Evolutionary conservation across 2,329 filamentous ascomycete genomes (phyloP).

Genomic region (Coniochaeta pulveracea): DNA sequence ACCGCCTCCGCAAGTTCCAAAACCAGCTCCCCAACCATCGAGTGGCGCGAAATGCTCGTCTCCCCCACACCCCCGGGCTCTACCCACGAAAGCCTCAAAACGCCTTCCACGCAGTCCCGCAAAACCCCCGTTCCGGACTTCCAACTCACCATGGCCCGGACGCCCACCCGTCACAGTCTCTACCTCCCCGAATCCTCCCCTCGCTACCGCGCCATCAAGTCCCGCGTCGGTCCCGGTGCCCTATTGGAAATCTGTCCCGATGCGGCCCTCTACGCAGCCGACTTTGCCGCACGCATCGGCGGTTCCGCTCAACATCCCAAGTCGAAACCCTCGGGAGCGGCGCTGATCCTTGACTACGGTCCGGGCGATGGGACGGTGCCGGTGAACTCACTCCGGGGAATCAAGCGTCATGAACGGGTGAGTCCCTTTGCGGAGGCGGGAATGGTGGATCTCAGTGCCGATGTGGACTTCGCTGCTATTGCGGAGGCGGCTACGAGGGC

Average conservation of each 20-base stretch:
- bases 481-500: conserved; percentile 71
- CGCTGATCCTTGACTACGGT: conserved; percentile 93
- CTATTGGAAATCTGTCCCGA: conserved; percentile 88
- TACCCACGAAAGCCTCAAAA: conserved; percentile 40
- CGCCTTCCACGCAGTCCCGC: conserved; percentile 37
- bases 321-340: conserved; percentile 61
- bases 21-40: conserved; percentile 25
- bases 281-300: conserved; percentile 79
- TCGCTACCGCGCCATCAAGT: conserved; percentile 67
- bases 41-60: conserved; percentile 80
- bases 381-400: conserved; percentile 81
- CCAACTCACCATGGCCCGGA: conserved; percentile 66
- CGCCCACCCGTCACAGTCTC: conserved; percentile 69
- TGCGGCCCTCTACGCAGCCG: conserved; percentile 64
- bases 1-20: conserved; percentile 27
- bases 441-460: conserved; percentile 76
- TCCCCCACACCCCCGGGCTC: conserved; percentile 49
- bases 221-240: conserved; percentile 52
- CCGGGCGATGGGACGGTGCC: conserved; percentile 62
- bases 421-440: conserved; percentile 74
- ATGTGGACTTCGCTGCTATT: conserved; percentile 85
- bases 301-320: conserved; percentile 48
- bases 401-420: conserved; percentile 63
- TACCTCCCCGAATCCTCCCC: conserved; percentile 74
- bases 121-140: conserved; percentile 64